Percentiles rank a stretch among this genome's conserved stretches.
These are phyloP conservation scores for Solioccasus polychromus DNA, from an alignment of 768 basidiomycete genomes.

Conservation along the genomic window DNA sequence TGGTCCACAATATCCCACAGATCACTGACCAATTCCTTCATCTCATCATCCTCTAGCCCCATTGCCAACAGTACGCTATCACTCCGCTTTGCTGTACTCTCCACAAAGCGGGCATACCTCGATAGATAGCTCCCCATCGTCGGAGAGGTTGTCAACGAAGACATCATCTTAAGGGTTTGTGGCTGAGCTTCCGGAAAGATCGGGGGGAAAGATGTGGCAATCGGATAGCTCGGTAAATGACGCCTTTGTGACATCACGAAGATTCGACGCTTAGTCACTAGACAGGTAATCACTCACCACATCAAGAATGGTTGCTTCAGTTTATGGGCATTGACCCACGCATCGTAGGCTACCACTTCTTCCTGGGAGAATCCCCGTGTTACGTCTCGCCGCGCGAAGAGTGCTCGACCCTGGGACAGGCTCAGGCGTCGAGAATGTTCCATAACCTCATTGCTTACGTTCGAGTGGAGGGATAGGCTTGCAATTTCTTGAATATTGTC, in stretches of 20 bases:
- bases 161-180: conserved; percentile 30
- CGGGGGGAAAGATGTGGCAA: conserved; percentile 58
- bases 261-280: background rate
- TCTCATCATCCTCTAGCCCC: conserved; percentile 53
- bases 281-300: conserved; percentile 33
- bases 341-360: conserved; percentile 36
- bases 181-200: conserved; percentile 33
- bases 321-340: conserved; percentile 34
- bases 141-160: conserved; percentile 45
- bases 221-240: conserved; percentile 51
- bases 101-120: conserved; percentile 50
- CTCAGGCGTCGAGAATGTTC: background rate
- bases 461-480: conserved; percentile 40
- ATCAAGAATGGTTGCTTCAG: conserved; percentile 31
- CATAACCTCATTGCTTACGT: conserved; percentile 14
- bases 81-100: conserved; percentile 41
- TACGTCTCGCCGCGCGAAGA: conserved; percentile 49
- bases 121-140: conserved; percentile 42
- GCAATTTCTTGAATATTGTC: conserved; percentile 29
- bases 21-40: conserved; percentile 53
- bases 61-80: conserved; percentile 31
- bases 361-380: conserved; percentile 54
- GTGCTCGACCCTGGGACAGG: conserved; percentile 15
- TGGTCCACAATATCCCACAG: conserved; percentile 59
- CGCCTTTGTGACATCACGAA: conserved; percentile 32